Conservation (phyloP, 192 early-diverging fungal species). For the Haplosporangium gracile region DNA sequence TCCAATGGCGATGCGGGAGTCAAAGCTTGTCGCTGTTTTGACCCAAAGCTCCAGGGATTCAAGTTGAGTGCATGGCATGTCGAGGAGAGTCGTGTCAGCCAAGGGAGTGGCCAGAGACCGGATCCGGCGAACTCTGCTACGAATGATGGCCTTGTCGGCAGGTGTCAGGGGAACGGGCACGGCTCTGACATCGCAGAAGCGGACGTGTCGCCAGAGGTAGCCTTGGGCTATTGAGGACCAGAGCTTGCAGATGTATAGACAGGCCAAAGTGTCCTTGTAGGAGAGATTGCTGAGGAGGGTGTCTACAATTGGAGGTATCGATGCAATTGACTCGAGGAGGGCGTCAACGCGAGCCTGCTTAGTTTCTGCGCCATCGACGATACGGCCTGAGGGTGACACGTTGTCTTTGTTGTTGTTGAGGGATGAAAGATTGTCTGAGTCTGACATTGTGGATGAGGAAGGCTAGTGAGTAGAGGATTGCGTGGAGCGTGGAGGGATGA, state of each 20-base stretch:
- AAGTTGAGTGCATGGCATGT: not conserved
- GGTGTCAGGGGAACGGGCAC: not conserved
- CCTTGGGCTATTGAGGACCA: not conserved
- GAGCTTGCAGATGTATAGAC: not conserved
- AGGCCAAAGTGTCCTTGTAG: not conserved
- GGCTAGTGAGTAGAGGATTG: not conserved
- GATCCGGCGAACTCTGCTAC: not conserved
- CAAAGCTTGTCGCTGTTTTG: not conserved
- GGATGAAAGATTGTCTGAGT: not conserved
- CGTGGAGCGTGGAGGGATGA: not conserved
- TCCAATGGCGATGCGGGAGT: not conserved
- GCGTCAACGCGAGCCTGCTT: not conserved
- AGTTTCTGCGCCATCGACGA: not conserved
- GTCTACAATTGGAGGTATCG: not conserved
- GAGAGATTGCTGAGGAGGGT: not conserved
- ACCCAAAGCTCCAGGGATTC: not conserved
- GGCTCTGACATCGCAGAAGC: not conserved
- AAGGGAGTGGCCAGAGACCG: not conserved
- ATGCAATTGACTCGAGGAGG: not conserved
- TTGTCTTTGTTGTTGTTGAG: not conserved
- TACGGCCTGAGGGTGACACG: not conserved
- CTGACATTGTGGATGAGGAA: not conserved
- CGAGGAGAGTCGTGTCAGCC: not conserved
- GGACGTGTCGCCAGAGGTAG: slow-evolving; percentile 1
- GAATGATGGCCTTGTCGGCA: not conserved